Conservation (phyloP, 768 basidiomycete genomes). For the Cystofilobasidium capitatum region DNA sequence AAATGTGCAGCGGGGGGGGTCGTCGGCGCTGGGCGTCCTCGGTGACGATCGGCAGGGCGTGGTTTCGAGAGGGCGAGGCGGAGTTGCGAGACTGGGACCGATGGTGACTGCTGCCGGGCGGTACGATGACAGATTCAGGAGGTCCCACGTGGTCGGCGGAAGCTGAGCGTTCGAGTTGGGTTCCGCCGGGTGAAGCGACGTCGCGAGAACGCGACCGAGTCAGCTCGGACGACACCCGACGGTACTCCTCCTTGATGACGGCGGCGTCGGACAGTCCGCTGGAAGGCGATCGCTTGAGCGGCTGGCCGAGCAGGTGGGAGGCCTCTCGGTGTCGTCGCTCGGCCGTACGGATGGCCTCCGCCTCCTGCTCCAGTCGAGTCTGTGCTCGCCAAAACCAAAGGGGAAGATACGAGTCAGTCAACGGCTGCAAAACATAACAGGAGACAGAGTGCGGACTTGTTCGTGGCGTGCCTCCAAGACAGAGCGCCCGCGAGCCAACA, state of each 20-base stretch:
- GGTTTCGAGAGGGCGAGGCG: too few relatives aligned
- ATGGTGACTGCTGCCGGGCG: too few relatives aligned
- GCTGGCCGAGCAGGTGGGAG: constrained; percentile 2
- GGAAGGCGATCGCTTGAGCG: neutral
- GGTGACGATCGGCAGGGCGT: neutral
- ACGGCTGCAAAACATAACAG: neutral
- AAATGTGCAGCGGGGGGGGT: neutral
- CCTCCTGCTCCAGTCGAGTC: neutral
- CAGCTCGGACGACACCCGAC: neutral
- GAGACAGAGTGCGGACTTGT: neutral
- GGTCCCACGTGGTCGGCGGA: too few relatives aligned
- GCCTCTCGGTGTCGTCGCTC: neutral
- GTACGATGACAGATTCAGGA: too few relatives aligned
- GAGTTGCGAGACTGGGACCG: too few relatives aligned
- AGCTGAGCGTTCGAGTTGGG: too few relatives aligned
- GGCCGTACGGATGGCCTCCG: neutral
- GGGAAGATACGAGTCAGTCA: too few relatives aligned
- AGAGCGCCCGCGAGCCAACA: neutral
- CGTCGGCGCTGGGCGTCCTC: neutral
- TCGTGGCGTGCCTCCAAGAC: neutral
- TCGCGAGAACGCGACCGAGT: too few relatives aligned
- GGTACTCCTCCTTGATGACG: neutral
- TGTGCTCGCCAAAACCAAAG: too few relatives aligned
- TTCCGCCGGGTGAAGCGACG: too few relatives aligned
- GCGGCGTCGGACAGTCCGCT: neutral